Evolutionary conservation across 768 basidiomycete genomes (phyloP).

Genomic region (Nidularia sp.): DNA sequence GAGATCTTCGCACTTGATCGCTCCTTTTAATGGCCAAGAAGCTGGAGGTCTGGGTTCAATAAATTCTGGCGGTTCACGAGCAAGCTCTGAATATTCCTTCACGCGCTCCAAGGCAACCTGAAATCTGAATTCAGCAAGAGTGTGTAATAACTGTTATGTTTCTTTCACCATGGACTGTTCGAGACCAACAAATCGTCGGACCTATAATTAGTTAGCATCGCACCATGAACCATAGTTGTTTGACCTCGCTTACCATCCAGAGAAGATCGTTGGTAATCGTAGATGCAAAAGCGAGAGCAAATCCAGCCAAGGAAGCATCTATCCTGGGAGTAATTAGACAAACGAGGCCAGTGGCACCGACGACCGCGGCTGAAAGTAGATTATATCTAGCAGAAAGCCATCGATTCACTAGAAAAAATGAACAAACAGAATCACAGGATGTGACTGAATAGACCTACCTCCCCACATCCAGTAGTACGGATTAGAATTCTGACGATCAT

Average conservation of each 20-base stretch:
- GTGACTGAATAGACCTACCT: slow-evolving; percentile 32
- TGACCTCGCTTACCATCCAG: slow-evolving; percentile 44
- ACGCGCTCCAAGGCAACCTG: slow-evolving; percentile 85
- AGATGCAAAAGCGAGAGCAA: slow-evolving; percentile 81
- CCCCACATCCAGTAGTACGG: slow-evolving; percentile 94
- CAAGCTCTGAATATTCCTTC: slow-evolving; percentile 84
- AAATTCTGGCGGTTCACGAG: slow-evolving; percentile 77
- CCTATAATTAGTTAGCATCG: slow-evolving; percentile 20
- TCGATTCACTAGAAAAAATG: slow-evolving; percentile 62
- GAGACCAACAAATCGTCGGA: slow-evolving; percentile 79
- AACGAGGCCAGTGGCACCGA: slow-evolving; percentile 67
- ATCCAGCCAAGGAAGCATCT: slow-evolving; percentile 79
- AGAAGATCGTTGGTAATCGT: slow-evolving; percentile 70
- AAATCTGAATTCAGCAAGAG: not conserved
- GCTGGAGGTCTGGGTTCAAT: slow-evolving; percentile 77
- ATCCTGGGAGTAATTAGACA: slow-evolving; percentile 68
- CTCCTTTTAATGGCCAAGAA: slow-evolving; percentile 74
- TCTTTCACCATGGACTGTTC: slow-evolving; percentile 84
- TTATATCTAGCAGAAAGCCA: slow-evolving; percentile 91
- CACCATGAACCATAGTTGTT: not conserved
- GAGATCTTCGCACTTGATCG: slow-evolving; percentile 68
- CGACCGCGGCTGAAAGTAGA: slow-evolving; percentile 64
- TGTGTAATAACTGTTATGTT: not conserved
- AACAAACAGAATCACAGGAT: not conserved
- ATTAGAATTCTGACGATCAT: slow-evolving; percentile 40